These are phyloP conservation scores for Triangularia verruculosa DNA, from an alignment of 2,329 filamentous ascomycete species.

Conservation along the genomic window DNA sequence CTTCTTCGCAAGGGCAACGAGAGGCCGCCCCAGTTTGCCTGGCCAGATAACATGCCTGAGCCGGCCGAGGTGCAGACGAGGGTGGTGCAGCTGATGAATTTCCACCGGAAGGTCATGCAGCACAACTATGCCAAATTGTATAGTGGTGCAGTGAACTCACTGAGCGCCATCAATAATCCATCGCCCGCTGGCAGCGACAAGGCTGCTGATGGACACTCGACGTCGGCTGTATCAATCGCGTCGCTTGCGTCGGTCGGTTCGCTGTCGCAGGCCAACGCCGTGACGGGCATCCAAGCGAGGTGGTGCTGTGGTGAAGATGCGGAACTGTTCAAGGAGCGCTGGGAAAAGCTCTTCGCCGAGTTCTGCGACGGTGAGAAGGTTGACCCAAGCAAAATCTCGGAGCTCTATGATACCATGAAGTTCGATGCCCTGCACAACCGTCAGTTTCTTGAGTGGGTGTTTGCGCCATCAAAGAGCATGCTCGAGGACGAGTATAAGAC, in stretches of 20 bases:
- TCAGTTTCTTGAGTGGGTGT: slow-evolving; percentile 95
- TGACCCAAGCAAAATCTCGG: slow-evolving; percentile 96
- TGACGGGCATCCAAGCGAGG: slow-evolving; percentile 74
- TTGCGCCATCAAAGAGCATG: slow-evolving; percentile 79
- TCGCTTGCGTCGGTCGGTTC: slow-evolving; percentile 35
- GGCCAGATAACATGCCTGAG: slow-evolving; percentile 92
- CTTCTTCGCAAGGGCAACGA: slow-evolving; percentile 88
- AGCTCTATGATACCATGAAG: slow-evolving; percentile 99
- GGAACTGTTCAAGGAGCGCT: slow-evolving; percentile 90
- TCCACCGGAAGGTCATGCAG: slow-evolving; percentile 92
- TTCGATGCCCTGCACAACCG: slow-evolving; percentile 97
- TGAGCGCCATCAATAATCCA: slow-evolving; percentile 55
- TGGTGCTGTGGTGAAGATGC: slow-evolving; percentile 98
- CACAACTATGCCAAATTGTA: slow-evolving; percentile 84
- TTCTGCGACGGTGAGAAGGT: slow-evolving; percentile 98
- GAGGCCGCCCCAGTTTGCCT: slow-evolving; percentile 94
- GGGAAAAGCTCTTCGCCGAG: slow-evolving; percentile 97
- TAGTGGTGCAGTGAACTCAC: slow-evolving; percentile 61
- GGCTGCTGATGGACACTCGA: slow-evolving; percentile 35
- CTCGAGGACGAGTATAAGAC: slow-evolving; percentile 64
- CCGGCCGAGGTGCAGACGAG: slow-evolving; percentile 88
- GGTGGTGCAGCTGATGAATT: slow-evolving; percentile 96
- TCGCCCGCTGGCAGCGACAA: slow-evolving; percentile 40
- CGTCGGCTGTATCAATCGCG: slow-evolving; percentile 40
- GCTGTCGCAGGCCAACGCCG: slow-evolving; percentile 58